Evolutionary conservation across 23 red algal species (phyloP).

Genomic region (Gracilariopsis chorda): DNA sequence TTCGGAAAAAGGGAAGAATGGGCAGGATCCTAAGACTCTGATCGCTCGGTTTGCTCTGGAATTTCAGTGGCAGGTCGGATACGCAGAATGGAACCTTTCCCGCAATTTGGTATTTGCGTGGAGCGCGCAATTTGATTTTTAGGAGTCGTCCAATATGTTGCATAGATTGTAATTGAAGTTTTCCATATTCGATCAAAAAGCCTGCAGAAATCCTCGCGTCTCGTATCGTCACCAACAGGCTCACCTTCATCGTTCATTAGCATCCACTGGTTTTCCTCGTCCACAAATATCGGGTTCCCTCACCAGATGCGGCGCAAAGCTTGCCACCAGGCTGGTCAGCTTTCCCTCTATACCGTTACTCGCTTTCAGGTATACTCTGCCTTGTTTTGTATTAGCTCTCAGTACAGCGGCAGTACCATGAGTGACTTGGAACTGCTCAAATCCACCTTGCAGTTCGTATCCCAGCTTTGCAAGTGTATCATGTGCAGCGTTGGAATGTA

Average conservation of each 20-base stretch:
- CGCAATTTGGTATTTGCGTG: no score
- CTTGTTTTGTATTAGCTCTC: background rate
- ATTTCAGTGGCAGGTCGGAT: no score
- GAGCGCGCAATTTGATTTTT: no score
- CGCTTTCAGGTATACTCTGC: constrained; percentile 20
- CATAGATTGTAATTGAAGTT: no score
- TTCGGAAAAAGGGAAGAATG: no score
- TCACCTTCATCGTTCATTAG: constrained; percentile 22
- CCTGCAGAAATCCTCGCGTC: no score
- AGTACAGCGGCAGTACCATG: background rate
- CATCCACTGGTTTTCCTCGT: constrained; percentile 23
- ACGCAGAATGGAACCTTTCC: no score
- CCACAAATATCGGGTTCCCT: background rate
- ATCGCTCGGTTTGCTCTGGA: no score
- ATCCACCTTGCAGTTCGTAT: background rate
- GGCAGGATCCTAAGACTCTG: no score
- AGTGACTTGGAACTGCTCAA: background rate
- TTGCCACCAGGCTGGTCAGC: background rate
- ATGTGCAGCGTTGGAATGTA: background rate
- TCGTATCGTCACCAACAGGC: background rate
- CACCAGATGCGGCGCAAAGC: constrained; percentile 10
- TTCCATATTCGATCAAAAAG: no score
- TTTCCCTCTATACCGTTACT: background rate
- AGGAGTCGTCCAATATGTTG: no score
- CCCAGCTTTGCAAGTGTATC: background rate